Base-by-base conservation (phyloP, 208 protist species). In the Naegleria gruberi region DNA sequence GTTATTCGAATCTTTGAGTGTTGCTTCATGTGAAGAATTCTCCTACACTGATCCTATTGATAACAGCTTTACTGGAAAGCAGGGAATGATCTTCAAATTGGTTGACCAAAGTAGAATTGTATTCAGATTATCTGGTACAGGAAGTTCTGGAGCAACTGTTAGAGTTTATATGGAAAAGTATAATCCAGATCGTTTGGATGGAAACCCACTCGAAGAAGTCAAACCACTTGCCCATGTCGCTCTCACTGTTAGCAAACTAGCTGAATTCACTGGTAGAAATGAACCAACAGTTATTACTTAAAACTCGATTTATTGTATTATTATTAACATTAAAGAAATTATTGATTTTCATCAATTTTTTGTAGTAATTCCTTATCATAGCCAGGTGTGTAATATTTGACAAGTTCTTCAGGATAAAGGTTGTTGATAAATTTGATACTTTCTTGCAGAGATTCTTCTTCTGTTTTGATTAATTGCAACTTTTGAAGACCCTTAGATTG, bases 351-450 rank as follows among this genome's bases (percentile, higher is more conserved):
- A 91, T 99, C 97, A 82, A 99, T 97, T 94, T 98, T 98, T 74
- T 99, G 94, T 40, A 99, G 90, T 55, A 99, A 96, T 44, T 94
- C 97, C 90, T 98, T 94, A 12, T 97, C 95, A 92, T 99, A 99
- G 90, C 98, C 96, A 7, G 98, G 98, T 19, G 97, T 98, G 94
- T 99, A 99, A 94, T 99, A 99, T 89, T 97, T 94, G 23, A 99
- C 98, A 91, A 99, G 98, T 92, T 99, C 97, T 1, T 97, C 97
- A 40, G 98, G 98, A 94, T 98, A 99, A 94, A 96, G 98, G 89
- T 94, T 96, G 93, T 99, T 99, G 94, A 99, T 99, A 89, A 95
- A 94, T 89, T 98, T 94, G 88, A 99, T 98, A 90, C 97, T 97
- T 92, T 99, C 98, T 17, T 93, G 91, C 42, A 99, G 93, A 91